Percentiles rank a stretch among this genome's conserved stretches.
Evolutionary conservation across 1,139 yeast species (phyloP).

Genomic region (Arxiozyma heterogenica): DNA sequence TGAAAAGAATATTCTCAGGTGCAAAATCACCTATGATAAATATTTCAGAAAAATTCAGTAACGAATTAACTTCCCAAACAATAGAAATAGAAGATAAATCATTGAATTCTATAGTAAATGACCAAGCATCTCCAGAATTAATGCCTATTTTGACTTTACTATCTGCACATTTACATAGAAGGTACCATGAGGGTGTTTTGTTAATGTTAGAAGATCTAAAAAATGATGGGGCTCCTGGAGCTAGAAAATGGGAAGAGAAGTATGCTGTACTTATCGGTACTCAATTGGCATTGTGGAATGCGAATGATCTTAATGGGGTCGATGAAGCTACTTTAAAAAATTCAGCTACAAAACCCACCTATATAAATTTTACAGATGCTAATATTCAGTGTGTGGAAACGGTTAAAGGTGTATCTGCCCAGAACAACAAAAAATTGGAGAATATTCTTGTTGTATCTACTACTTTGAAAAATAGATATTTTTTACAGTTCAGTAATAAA

Average conservation of each 20-base stretch:
- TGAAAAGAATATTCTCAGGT: conserved; percentile 12
- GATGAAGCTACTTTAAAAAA: conserved; percentile 45
- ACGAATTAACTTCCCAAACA: conserved; percentile 2
- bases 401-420: conserved; percentile 61
- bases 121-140: conserved; percentile 47
- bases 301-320: conserved; percentile 49
- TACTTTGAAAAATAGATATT: conserved; percentile 76
- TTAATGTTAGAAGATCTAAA: conserved; percentile 64
- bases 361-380: conserved; percentile 85
- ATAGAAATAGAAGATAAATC: conserved; percentile 15
- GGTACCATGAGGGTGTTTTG: conserved; percentile 66
- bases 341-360: conserved; percentile 61
- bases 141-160: conserved; percentile 67
- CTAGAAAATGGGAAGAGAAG: conserved; percentile 83
- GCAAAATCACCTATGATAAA: conserved; percentile 7
- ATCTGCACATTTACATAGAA: conserved; percentile 63
- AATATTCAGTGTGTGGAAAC: conserved; percentile 68
- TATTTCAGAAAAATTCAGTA: not conserved
- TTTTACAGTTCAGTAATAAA: conserved; percentile 62
- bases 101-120: not conserved
- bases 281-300: conserved; percentile 89
- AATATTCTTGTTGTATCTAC: conserved; percentile 84
- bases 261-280: conserved; percentile 87
- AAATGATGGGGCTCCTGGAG: conserved; percentile 76
- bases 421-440: conserved; percentile 66